phyloP scores from a whole-genome alignment of 176 grass and related monocot species.

The Poa pratensis region DNA sequence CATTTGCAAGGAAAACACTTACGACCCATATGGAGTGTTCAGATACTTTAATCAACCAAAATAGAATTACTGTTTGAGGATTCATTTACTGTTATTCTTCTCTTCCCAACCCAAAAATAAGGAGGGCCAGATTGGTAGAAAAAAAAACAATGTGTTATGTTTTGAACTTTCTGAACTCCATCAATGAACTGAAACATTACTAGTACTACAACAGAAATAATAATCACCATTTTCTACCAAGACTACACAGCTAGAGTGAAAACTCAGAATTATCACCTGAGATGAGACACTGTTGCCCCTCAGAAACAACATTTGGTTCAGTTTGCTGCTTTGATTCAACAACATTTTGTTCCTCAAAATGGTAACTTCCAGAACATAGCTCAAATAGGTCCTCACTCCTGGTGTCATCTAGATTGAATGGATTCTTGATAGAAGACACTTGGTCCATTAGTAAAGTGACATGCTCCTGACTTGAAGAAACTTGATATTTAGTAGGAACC shows the following conservation, averaged over 20 bases:
- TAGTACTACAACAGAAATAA: conserved; percentile 10
- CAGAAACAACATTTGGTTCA: conserved; percentile 37
- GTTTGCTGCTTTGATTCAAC: conserved; percentile 36
- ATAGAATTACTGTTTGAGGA: neutral
- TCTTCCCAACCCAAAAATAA: neutral
- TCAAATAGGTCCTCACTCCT: conserved; percentile 62
- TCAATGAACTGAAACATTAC: neutral
- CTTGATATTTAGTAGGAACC: conserved; percentile 26
- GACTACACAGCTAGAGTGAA: conserved; percentile 4
- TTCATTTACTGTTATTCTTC: conserved; percentile 2
- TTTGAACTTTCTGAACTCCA: conserved; percentile 23
- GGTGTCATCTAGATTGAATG: conserved; percentile 46
- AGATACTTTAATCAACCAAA: conserved; percentile 28
- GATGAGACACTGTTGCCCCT: conserved; percentile 29
- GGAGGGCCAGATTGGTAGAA: neutral
- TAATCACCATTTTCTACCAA: neutral
- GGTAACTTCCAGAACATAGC: conserved; percentile 41
- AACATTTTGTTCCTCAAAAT: conserved; percentile 33
- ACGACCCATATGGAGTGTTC: conserved; percentile 9
- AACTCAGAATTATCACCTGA: conserved; percentile 48
- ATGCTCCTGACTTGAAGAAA: conserved; percentile 36
- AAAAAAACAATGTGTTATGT: neutral
- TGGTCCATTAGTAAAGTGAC: conserved; percentile 26
- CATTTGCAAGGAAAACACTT: conserved; percentile 11
- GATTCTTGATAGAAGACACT: conserved; percentile 40